Evolutionary conservation across 2,329 filamentous ascomycete genomes (phyloP).

Genomic region (Neodidymelliopsis sp.): DNA sequence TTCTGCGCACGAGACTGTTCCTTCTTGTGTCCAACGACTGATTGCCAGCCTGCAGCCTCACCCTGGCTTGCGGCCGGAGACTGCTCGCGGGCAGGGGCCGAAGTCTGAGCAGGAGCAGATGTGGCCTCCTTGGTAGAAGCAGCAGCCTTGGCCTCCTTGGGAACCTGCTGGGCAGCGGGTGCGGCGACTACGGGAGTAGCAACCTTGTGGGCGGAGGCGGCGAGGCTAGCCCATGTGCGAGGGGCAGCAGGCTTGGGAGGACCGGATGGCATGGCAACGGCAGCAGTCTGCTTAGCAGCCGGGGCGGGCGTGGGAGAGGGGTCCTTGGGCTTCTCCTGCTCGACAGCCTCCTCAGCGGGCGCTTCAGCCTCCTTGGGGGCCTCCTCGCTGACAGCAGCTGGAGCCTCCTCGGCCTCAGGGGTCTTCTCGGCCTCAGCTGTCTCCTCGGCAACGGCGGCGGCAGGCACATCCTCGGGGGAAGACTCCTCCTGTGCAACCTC

Average conservation of each 20-base stretch:
- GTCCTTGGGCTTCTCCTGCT: slow-evolving; percentile 68
- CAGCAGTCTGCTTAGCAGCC: slow-evolving; percentile 59
- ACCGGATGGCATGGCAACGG: slow-evolving; percentile 64
- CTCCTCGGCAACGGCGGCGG: slow-evolving; percentile 49
- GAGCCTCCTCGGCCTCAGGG: slow-evolving; percentile 50
- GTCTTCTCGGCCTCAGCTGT: slow-evolving; percentile 46
- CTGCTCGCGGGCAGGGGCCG: slow-evolving; percentile 47
- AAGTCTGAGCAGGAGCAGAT: slow-evolving; percentile 37
- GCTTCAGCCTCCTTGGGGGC: slow-evolving; percentile 43
- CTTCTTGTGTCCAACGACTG: slow-evolving; percentile 79
- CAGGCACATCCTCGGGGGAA: slow-evolving; percentile 32
- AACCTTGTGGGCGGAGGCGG: slow-evolving; percentile 58
- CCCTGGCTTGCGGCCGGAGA: slow-evolving; percentile 57
- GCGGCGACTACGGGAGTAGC: slow-evolving; percentile 52
- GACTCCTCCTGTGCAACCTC: slow-evolving; percentile 56
- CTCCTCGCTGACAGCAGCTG: slow-evolving; percentile 50
- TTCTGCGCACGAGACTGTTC: slow-evolving; percentile 79
- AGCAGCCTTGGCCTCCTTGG: slow-evolving; percentile 46
- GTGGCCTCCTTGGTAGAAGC: slow-evolving; percentile 43
- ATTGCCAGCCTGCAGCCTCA: slow-evolving; percentile 82
- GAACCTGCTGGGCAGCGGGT: slow-evolving; percentile 40
- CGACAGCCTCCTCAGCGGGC: slow-evolving; percentile 45
- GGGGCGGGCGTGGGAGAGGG: slow-evolving; percentile 64
- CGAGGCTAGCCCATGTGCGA: slow-evolving; percentile 78
- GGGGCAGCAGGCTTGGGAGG: slow-evolving; percentile 64